Percentiles rank a stretch among this genome's conserved stretches.
Conservation (phyloP, 2,329 filamentous ascomycete species). For the Cercospora berteroae region DNA sequence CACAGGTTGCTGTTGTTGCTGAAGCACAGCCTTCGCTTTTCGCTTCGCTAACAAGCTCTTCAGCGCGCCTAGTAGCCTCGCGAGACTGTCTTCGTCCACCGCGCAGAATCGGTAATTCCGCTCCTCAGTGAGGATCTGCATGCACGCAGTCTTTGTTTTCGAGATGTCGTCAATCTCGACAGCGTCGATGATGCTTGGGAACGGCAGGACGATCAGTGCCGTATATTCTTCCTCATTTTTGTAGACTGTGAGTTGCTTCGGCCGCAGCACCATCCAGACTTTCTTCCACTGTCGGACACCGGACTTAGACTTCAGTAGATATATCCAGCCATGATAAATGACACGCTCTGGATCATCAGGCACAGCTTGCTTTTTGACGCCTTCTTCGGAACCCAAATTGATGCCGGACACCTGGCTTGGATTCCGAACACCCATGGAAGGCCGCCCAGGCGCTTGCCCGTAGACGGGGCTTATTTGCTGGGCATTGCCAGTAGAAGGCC, state of each 20-base stretch:
- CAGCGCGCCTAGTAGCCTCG: slow-evolving; percentile 83
- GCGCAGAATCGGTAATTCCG: slow-evolving; percentile 59
- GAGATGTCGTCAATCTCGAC: slow-evolving; percentile 89
- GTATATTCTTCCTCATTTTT: slow-evolving; percentile 90
- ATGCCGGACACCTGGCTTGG: slow-evolving; percentile 61
- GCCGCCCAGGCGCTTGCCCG: slow-evolving; percentile 33
- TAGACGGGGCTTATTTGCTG: slow-evolving; percentile 36
- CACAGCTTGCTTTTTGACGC: slow-evolving; percentile 10
- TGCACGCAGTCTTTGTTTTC: slow-evolving; percentile 77
- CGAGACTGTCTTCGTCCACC: slow-evolving; percentile 74
- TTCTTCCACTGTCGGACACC: slow-evolving; percentile 93
- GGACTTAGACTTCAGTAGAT: slow-evolving; percentile 76
- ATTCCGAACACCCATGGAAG: slow-evolving; percentile 47
- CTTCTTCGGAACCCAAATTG: slow-evolving; percentile 42
- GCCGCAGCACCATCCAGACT: slow-evolving; percentile 86
- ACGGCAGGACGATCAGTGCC: slow-evolving; percentile 75
- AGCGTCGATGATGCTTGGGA: slow-evolving; percentile 78
- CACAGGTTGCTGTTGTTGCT: slow-evolving; percentile 1
- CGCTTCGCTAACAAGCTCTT: slow-evolving; percentile 70
- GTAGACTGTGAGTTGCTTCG: slow-evolving; percentile 82
- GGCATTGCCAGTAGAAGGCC: slow-evolving; percentile 37
- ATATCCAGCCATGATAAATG: slow-evolving; percentile 90
- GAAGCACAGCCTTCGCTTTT: slow-evolving; percentile 21
- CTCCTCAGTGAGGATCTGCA: slow-evolving; percentile 93
- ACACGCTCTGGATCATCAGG: slow-evolving; percentile 72